These are phyloP conservation scores for Tylopilus vinaceipallidus DNA, from an alignment of 768 basidiomycete species.

Conservation along the genomic window DNA sequence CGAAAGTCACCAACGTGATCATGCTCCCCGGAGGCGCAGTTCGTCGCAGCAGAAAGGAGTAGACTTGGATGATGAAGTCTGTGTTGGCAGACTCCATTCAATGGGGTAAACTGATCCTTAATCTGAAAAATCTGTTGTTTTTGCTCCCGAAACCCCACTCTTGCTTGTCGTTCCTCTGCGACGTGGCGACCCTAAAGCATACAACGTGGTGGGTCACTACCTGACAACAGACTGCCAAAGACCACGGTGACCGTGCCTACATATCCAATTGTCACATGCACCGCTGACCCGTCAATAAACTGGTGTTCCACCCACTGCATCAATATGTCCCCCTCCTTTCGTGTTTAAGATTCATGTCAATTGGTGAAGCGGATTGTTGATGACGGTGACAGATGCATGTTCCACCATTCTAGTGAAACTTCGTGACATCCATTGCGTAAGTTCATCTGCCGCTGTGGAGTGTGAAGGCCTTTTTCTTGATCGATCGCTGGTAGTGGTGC, in stretches of 20 bases:
- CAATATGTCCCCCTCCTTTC: neutral
- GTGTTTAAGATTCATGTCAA: slow-evolving; percentile 6
- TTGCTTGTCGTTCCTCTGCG: neutral
- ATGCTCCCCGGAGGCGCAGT: neutral
- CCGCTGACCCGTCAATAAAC: neutral
- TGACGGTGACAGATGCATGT: no score
- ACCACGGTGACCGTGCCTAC: neutral
- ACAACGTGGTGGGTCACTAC: neutral
- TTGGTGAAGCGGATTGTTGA: neutral
- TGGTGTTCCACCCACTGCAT: slow-evolving; percentile 1
- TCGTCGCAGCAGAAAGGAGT: no score
- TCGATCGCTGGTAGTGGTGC: neutral
- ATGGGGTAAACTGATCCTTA: no score
- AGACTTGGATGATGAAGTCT: no score
- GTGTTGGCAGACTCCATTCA: no score
- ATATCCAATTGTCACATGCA: neutral
- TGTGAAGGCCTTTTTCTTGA: slow-evolving; percentile 1
- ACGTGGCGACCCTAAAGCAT: neutral
- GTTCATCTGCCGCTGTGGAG: neutral
- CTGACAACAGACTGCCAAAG: no score
- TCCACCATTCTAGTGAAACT: no score
- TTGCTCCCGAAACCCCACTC: no score
- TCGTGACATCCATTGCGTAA: slow-evolving; percentile 2
- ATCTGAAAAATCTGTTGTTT: no score
- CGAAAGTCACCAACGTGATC: neutral